Evolutionary conservation across 345 rosid genomes (phyloP), one percentile per base, ranked within the genome.

Genomic region (Dipteronia dyeriana): DNA sequence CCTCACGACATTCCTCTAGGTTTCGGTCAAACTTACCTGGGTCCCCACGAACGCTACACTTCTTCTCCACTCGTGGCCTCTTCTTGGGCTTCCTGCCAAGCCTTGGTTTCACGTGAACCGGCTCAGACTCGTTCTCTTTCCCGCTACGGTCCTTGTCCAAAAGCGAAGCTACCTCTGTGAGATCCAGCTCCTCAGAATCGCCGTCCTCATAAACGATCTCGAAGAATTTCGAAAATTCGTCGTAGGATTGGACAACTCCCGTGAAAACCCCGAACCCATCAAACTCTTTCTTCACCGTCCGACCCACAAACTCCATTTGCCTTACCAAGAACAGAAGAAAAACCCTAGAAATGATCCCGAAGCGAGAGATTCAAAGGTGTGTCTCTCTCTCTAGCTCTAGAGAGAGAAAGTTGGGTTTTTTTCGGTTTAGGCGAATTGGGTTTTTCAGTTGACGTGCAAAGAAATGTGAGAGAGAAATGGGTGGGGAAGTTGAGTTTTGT

Each of bases 161-260:
- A 51, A 85, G 80, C 47, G 86, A 80, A 70, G 82, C 81, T 1
- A 91, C 90, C 73, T 87, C 88, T 9, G 74, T 67, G 73, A 86
- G 76, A 26, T 75, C 85, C 57, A 90, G 83, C 82, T 88, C 86
- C 90, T 94, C 97, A 56, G 87, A 80, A 83, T 82, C 75, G 2
- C 95, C 97, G 76, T 84, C 92, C 75, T 83, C 90, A 79, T 89
- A 91, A 47, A 82, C 82, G 90, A 91, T 86, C 87, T 81, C 80
- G 79, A 85, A 88, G 45, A 84, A 82, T n/a, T 89, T 89, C 45
- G 91, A 78, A 2, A 84, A 81, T 25, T 80, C 74, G 86, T 91
- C 88, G 83, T 80, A 88, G 29, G 97, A 91, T 78, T 85, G 83
- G 19, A 90, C 89, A 29, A 83, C 79, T 5, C 94, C 97, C 0